Percentiles rank a stretch among this genome's conserved stretches.
phyloP scores from a whole-genome alignment of 2,329 filamentous ascomycete genomes.

The Cordyceps sp. region DNA sequence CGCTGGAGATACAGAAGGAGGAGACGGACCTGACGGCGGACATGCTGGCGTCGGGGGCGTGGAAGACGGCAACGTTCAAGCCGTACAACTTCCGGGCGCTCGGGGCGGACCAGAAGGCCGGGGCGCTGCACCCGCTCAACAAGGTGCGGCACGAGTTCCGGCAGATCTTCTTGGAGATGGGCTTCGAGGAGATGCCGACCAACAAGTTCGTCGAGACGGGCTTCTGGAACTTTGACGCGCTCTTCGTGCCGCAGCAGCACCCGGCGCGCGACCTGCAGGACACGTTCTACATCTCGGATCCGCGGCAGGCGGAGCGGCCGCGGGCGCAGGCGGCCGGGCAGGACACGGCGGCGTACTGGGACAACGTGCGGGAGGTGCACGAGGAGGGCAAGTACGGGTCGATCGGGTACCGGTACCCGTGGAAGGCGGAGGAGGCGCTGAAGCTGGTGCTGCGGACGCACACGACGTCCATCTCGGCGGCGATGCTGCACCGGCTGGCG shows the following conservation, averaged over 20 bases:
- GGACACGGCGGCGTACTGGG: constrained; percentile 75
- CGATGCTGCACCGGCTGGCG: constrained; percentile 81
- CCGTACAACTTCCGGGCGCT: constrained; percentile 59
- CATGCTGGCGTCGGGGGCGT: constrained; percentile 74
- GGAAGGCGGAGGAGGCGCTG: constrained; percentile 73
- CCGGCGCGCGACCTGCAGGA: constrained; percentile 94
- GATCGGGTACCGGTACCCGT: constrained; percentile 91
- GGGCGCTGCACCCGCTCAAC: constrained; percentile 57
- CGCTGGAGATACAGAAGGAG: constrained; percentile 76
- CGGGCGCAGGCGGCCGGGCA: constrained; percentile 33
- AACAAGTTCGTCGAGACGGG: constrained; percentile 87
- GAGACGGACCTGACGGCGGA: constrained; percentile 91
- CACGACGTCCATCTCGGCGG: constrained; percentile 82
- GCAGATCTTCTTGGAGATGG: constrained; percentile 98
- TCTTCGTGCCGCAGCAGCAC: constrained; percentile 91
- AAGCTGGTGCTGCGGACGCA: constrained; percentile 83
- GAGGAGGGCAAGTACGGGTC: constrained; percentile 85
- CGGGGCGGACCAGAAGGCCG: constrained; percentile 42
- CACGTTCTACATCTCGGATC: constrained; percentile 96
- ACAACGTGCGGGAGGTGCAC: constrained; percentile 76
- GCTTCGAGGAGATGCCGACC: constrained; percentile 96
- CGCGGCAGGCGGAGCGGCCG: constrained; percentile 55
- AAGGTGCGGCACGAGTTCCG: constrained; percentile 94
- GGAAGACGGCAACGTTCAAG: constrained; percentile 90
- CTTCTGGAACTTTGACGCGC: constrained; percentile 96